Base-by-base conservation (phyloP, 305 asterid genomes). In the Fraxinus xanthoxyloides region DNA sequence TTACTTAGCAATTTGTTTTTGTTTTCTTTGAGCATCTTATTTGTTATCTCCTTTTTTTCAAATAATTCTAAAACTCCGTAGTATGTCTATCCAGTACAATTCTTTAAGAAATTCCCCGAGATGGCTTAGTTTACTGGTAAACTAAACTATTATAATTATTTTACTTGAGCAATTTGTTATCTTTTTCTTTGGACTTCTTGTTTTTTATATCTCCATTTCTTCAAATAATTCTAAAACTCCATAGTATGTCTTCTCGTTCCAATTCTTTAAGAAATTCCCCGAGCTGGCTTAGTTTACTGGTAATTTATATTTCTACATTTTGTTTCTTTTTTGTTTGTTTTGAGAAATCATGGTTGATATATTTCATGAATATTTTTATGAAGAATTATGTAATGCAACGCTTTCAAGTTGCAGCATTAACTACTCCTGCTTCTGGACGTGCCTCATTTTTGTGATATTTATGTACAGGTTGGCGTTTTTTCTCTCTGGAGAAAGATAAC, bases 381-480 rank as follows among this genome's bases (percentile, higher is more conserved):
- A 7, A 56, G 28, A 56, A 19, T 56, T 56, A 56, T 56, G 67
- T 24, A 65, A 24, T 12, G 17, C 35, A 35, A 35, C 46, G 59
- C 35, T 75, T 63, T 75, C 13, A 54, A 61, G n/a, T 74, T 78
- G 83, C 80, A 75, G 80, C 59, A 74, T 59, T 65, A 63, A 65
- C 15, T 77, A 81, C 63, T 78, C 83, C 77, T 74, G 80, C 80
- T 38, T 78, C 72, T 46, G 79, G 74, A 35, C 76, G 61, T 69
- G 76, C 76, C 78, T 72, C 76, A 17, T 75, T 79, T 77, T 82
- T 31, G 80, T 79, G 75, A 31, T 79, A 72, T 77, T 79, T 83
- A 77, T 79, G 76, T 74, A 74, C 85, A 83, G 85, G 83, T 83
- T 79, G 61, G 65, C 13, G 13, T 43, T 79, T 70, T 78, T 82